Evolutionary conservation across 2,329 filamentous ascomycete genomes (phyloP).

Genomic region (Sphaerostilbella broomeana): DNA sequence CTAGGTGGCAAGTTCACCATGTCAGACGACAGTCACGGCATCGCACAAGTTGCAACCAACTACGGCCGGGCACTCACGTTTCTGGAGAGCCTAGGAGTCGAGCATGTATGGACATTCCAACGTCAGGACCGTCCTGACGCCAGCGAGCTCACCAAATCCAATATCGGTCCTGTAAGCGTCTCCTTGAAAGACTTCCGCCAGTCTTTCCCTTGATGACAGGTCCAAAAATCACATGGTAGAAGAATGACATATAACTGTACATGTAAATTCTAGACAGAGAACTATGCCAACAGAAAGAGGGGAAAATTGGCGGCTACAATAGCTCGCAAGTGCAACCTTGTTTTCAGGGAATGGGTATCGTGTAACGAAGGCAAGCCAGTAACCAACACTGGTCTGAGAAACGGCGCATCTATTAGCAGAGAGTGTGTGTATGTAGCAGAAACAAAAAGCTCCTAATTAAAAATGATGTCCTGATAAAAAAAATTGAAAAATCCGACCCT

Average conservation of each 20-base stretch:
- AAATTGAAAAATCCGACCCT: too few relatives aligned
- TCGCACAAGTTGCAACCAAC: conserved; percentile 81
- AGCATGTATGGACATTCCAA: conserved; percentile 52
- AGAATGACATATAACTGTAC: conserved; percentile 1
- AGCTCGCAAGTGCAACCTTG: conserved; percentile 3
- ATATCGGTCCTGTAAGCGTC: conserved; percentile 38
- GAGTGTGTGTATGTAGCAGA: conserved; percentile 4
- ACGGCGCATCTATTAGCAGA: background rate
- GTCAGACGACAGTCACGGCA: conserved; percentile 90
- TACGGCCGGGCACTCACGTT: conserved; percentile 67
- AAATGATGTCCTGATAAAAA: too few relatives aligned
- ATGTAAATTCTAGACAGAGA: background rate
- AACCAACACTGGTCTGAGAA: conserved; percentile 1
- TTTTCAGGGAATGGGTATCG: conserved; percentile 20
- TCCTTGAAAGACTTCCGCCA: conserved; percentile 34
- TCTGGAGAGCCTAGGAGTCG: conserved; percentile 58
- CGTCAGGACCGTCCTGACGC: conserved; percentile 28
- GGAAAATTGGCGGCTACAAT: background rate
- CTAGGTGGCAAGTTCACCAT: conserved; percentile 79
- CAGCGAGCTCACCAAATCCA: conserved; percentile 25
- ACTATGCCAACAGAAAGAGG: conserved; percentile 1
- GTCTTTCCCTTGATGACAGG: conserved; percentile 17
- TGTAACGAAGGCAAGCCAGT: conserved; percentile 15
- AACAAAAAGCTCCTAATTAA: too few relatives aligned
- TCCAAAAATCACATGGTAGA: background rate